Evolutionary conservation across 1,139 yeast genomes (phyloP), one percentile per base, ranked within the genome.

Genomic region (Lodderomyces metapsilosis): DNA sequence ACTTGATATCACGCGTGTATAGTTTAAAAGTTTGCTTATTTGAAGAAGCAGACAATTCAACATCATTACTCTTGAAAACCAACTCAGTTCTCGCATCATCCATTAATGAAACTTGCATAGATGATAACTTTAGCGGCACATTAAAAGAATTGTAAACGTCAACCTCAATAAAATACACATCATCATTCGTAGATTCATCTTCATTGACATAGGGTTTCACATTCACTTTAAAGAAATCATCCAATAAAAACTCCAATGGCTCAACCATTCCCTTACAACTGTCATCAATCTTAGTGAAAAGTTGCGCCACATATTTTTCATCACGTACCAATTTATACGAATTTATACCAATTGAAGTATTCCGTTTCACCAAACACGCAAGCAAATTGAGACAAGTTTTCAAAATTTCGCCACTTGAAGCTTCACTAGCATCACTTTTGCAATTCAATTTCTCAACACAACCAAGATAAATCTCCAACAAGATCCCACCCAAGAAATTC

Each of bases 381-480:
- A 72, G 57, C 3, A 72, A 49, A 36, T 64, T 65, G 11, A 73
- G 52, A 39, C 67, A 62, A 1, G 72, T 61, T 10, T 52, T 50
- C n/a, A 68, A 47, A 20, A 61, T 59, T 47, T 53, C 46, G n/a
- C 13, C 32, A 16, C n/a, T n/a, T n/a, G n/a, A n/a, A n/a, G n/a
- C n/a, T n/a, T 15, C 32, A 9, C 34, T 38, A 56, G 56, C n/a
- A 41, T 44, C 38, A 54, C 53, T 12, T 43, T 44, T 21, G 5
- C 34, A 21, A 50, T 61, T 35, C 45, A 80, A 57, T 31, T 77
- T 66, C 50, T 78, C 80, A 34, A 89, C 66, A 52, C 96, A 88
- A 36, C 80, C 78, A 27, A 87, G 73, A 54, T 84, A 88, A 0
- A 84, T 67, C 49, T 80, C 80, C 33, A 87, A 65, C 15, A 91